Base-by-base conservation (phyloP, 2,329 filamentous ascomycete genomes). In the Aspergillus clavatus region DNA sequence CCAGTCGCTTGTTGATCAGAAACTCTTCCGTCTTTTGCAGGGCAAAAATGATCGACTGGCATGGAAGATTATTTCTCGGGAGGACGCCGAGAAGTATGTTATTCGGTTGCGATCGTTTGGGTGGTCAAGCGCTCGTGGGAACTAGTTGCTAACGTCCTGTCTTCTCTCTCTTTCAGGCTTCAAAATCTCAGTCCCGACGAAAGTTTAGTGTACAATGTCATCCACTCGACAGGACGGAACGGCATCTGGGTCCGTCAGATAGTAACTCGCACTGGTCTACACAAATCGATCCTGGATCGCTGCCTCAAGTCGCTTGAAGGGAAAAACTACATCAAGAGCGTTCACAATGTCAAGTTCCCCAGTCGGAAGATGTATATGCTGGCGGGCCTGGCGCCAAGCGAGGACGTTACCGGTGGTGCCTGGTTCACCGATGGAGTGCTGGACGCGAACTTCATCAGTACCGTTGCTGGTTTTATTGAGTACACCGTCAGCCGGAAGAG, bases 351-450 rank as follows among this genome's bases (percentile, higher is more conserved):
- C 69, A 89, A 95, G 71, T 84, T 87, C 62, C 88, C 89, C 22
- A 87, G 84, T 55, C 86, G 93, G 64, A 95, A 95, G 71, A 95
- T 95, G 79, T 98, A 93, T 76, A 95, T 98, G 78, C 84, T 95
- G 61, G 82, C 84, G 43, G 84, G 84, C 51, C 79, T 98, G 49
- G 81, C 83, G 8, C 91, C 93, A 0, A 88, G 85, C 43, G 90
- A 96, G 51, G 86, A 93, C 50, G 87, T 94, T 38, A 95, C 89
- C 0, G 93, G 93, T 38, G 93, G 93, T 1, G 86, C 89, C 7
- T 98, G 91, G 88, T 96, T 93, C 66, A 90, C 87, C 6, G 89
- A 95, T 52, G 87, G 89, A 42, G 86, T 90, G 53, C 78, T 97
- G 10, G 93, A 98, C 68, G 84, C 87, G 53, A 86, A 86, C 47